A percentile compares a stretch with the other conserved stretches of the same genome.
Conservation (phyloP, 345 rosid species). For the Hirschfeldia incana region DNA sequence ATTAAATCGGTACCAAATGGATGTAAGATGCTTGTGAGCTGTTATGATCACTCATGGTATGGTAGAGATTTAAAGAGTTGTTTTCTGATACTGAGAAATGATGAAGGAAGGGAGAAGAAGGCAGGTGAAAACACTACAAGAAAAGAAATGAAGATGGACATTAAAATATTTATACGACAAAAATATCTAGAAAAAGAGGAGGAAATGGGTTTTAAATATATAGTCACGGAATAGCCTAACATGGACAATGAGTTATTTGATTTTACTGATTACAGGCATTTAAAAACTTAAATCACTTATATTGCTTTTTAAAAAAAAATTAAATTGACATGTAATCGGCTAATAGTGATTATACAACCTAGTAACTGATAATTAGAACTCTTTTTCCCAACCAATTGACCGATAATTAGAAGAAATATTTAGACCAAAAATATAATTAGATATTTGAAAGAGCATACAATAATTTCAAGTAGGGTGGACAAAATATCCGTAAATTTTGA, state of each 20-base stretch:
- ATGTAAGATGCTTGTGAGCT: conserved; percentile 62
- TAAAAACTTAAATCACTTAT: background rate
- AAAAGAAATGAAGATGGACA: background rate
- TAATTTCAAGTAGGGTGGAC: too few species aligned
- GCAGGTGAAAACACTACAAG: conserved; percentile 1
- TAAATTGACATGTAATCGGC: conserved; percentile 8
- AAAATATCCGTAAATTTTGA: too few species aligned
- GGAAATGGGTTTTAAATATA: background rate
- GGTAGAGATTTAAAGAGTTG: background rate
- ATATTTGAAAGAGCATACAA: too few species aligned
- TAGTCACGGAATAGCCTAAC: conserved; percentile 22
- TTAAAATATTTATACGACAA: conserved; percentile 10
- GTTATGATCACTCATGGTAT: conserved; percentile 46
- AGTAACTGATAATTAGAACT: background rate
- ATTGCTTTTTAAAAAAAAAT: background rate
- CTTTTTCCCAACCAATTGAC: too few species aligned
- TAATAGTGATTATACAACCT: background rate
- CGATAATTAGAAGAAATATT: background rate
- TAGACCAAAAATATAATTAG: too few species aligned
- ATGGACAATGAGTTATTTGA: background rate
- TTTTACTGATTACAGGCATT: background rate
- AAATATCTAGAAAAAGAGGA: background rate
- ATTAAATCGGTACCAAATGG: conserved; percentile 47
- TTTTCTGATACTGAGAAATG: background rate
- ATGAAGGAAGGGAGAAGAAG: conserved; percentile 25